These are phyloP conservation scores for Nymphaea thermarum DNA, from an alignment of 164 flowering plant genomes.

Conservation along the genomic window DNA sequence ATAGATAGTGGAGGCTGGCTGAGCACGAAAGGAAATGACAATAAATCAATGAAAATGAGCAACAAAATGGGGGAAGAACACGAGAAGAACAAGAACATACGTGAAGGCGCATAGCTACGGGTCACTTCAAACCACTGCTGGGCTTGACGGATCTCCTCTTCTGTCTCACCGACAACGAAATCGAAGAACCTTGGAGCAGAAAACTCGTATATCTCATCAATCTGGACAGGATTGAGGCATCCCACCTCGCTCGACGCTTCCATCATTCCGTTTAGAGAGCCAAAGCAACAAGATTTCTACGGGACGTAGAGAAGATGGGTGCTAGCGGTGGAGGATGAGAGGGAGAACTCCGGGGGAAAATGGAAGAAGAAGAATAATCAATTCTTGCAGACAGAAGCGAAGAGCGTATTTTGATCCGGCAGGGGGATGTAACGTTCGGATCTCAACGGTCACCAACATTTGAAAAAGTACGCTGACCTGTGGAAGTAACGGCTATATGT, in stretches of 20 bases:
- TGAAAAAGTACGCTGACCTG: not conserved
- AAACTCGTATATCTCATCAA: slow-evolving; percentile 72
- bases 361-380: not conserved
- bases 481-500: not conserved
- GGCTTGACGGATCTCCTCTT: slow-evolving; percentile 43
- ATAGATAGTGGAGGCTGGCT: not conserved
- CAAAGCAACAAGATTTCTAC: not conserved
- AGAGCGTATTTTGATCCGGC: not conserved
- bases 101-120: slow-evolving; percentile 71
- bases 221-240: slow-evolving; percentile 10
- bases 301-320: slow-evolving; percentile 4
- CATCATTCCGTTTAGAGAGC: not conserved
- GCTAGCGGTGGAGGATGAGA: not conserved
- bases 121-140: slow-evolving; percentile 77
- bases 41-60: not conserved
- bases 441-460: not conserved
- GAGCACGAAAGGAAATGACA: not conserved
- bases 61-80: not conserved
- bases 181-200: slow-evolving; percentile 74
- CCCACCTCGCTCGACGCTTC: slow-evolving; percentile 4
- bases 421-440: not conserved
- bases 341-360: not conserved
- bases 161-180: slow-evolving; percentile 52
- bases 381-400: not conserved
- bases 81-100: slow-evolving; percentile 22